These are phyloP conservation scores for Tuber brumale DNA, from an alignment of 495 filamentous ascomycete species.

Conservation along the genomic window DNA sequence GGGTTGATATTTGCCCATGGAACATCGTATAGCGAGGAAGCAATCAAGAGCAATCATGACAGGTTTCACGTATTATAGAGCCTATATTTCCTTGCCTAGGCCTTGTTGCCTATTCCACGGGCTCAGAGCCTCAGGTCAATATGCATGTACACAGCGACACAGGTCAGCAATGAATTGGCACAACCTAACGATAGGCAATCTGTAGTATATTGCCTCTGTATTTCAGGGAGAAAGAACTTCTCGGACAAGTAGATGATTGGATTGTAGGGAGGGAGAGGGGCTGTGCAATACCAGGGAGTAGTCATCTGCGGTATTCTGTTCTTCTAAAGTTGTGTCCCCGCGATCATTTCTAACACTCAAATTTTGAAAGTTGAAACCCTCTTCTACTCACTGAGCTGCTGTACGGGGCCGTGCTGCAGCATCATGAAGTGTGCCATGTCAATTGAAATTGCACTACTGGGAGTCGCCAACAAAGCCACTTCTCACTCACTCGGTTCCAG, in stretches of 20 bases:
- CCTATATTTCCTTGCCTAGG: background rate
- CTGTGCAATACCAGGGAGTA: background rate
- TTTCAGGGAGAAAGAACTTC: background rate
- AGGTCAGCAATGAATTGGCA: background rate
- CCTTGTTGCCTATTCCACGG: too few relatives aligned
- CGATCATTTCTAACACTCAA: background rate
- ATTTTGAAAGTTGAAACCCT: background rate
- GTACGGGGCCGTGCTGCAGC: background rate
- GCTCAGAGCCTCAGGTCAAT: too few relatives aligned
- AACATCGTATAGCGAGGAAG: background rate
- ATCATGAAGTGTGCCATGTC: background rate
- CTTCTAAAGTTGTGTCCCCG: background rate
- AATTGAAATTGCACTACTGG: background rate
- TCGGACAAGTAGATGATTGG: background rate
- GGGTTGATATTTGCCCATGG: background rate
- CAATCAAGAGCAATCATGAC: background rate
- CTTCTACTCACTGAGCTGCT: background rate
- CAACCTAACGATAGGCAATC: background rate
- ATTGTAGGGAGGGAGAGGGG: background rate
- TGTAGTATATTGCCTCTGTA: background rate
- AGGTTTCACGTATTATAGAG: background rate
- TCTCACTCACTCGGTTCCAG: background rate
- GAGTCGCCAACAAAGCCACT: background rate
- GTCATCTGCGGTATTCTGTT: background rate
- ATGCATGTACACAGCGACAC: background rate